Base-by-base conservation (phyloP, 1,139 yeast genomes). In the Taphrina flavorubra region DNA sequence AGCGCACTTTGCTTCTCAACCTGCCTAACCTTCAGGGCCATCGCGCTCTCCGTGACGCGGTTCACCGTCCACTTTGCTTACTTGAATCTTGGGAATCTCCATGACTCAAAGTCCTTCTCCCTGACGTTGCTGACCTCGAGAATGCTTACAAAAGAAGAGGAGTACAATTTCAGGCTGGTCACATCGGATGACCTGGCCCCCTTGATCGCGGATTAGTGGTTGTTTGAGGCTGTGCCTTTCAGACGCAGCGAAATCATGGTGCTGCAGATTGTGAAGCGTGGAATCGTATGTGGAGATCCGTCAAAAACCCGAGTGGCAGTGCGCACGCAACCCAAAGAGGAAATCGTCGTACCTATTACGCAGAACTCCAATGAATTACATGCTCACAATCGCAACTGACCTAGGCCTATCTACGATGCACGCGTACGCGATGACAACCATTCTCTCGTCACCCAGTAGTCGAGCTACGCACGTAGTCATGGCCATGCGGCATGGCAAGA, bases 41-140 rank as follows among this genome's bases (percentile, higher is more conserved):
- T 58, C 62, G 11, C 46, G 34, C 42, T 58, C 62, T 7, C 62
- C 62, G 25, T 58, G 62, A 44, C 62, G 42, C 39, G 40, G 40
- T 31, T 58, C 53, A n/a, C 40, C 51, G 14, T 58, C 62, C 25
- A 58, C 62, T 42, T 58, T 58, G 62, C 46, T 44, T 16, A 58
- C 62, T 34, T 58, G 62, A 13, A 58, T 58, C 53, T 44, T 58
- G n/a, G 62, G 62, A 20, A 58, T 44, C 18, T 58, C 62, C 62
- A 58, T 58, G n/a, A 11, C 20, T 11, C 40, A 14, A 18, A 37
- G 42, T 14, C 14, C 42, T 25, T 25, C 4, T 25, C 4, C 4
- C 31, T 25, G 31, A 2, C 31, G 4, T 25, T 25, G 31, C 4
- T 4, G 1, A 25, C 31, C 31, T 25, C 4, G 4, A 25, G 2